Base-by-base conservation (phyloP, 2,329 filamentous ascomycete genomes). In the Lecanoromycetidae sp. region DNA sequence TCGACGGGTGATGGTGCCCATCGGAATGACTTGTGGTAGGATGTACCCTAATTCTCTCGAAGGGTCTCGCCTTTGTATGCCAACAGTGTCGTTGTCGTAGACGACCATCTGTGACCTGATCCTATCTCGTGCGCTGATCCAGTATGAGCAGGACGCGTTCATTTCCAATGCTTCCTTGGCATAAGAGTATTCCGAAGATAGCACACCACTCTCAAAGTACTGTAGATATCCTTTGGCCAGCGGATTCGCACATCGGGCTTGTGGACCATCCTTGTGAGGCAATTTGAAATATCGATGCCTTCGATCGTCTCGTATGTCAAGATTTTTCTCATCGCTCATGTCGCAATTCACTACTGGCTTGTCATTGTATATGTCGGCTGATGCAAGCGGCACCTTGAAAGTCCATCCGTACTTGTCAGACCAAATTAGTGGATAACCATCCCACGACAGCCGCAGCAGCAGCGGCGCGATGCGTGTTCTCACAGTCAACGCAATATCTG, bases 111-210 rank as follows among this genome's bases (percentile, higher is more conserved):
- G 91, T n/a, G 82, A 84, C 73, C 71, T 90, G 64, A 98, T 98
- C 41, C 91, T 75, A 59, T 94, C 87, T 52, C 91, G 77, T 13
- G 91, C 88, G 58, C 87, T 94, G 57, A 98, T 96, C 91, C 93
- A 98, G 65, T 98, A 98, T 0, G 90, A 96, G 61, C 93, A 98
- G 0, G 87, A 94, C 0, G 91, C 87, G 57, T 98, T 98, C 91
- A 98, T 98, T 57, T 96, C 84, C 35, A 98, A 69, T 0, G 93
- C 91, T 62, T 94, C 87, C 60, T 93, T 96, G 0, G 91, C 91
- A 58, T 95, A 90, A 0, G 79, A 63, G 58, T 83, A 96, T 62
- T 94, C 83, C 0, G 90, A 96, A 0, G 86, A 85, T 3, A 98
- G 69, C 0, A 76, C 85, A 0, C 87, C 90, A 29, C 84, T 84